These are phyloP conservation scores for Penicillium manginii DNA, from an alignment of 495 filamentous ascomycete genomes.

Conservation along the genomic window DNA sequence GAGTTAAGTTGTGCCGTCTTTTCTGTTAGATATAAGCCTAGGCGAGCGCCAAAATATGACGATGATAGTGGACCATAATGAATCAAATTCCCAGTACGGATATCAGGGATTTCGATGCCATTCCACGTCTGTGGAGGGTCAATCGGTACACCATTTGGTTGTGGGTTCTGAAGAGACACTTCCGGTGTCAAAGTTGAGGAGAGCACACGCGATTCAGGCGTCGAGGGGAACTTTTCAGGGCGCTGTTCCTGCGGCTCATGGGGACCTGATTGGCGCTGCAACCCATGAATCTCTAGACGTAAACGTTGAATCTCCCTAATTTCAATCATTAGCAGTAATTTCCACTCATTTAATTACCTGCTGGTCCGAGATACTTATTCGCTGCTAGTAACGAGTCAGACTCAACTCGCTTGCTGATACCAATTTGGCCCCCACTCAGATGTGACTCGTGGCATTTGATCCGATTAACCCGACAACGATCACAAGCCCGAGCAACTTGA, in stretches of 20 bases:
- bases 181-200: neutral
- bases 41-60: constrained; percentile 33
- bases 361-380: constrained; percentile 12
- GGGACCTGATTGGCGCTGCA: constrained; percentile 35
- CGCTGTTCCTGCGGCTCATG: neutral
- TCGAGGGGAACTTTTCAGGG: constrained; percentile 5
- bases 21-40: constrained; percentile 32
- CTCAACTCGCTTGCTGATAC: constrained; percentile 33
- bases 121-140: constrained; percentile 16
- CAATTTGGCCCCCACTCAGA: constrained; percentile 43
- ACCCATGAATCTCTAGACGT: constrained; percentile 37
- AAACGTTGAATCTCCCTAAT: constrained; percentile 47
- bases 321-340: neutral
- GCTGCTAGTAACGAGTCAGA: constrained; percentile 30
- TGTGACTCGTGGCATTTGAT: constrained; percentile 50
- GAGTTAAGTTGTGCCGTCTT: constrained; percentile 8
- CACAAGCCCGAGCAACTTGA: constrained; percentile 52
- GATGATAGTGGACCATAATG: constrained; percentile 37
- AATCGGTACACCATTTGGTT: neutral
- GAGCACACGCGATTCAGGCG: neutral
- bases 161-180: constrained; percentile 1
- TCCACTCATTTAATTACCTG: neutral
- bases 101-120: constrained; percentile 19
- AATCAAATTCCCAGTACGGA: constrained; percentile 14
- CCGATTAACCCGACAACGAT: constrained; percentile 51